Conservation (phyloP, 371 early-diverging fungal species). For the Mucor racemosus region DNA sequence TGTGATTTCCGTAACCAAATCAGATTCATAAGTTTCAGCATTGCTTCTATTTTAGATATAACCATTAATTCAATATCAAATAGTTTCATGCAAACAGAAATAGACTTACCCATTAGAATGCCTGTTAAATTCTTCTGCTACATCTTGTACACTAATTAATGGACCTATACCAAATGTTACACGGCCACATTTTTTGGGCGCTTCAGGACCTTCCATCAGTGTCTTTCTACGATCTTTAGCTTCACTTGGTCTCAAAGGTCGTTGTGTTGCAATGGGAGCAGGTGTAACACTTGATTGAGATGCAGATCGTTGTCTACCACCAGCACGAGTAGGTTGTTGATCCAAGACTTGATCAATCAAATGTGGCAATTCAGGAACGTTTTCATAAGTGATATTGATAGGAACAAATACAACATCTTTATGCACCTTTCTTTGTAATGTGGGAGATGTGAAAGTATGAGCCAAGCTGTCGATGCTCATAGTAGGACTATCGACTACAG, state of each 20-base stretch:
- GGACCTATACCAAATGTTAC: slow-evolving; percentile 49
- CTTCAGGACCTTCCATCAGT: slow-evolving; percentile 25
- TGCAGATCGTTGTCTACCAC: slow-evolving; percentile 15
- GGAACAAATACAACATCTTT: slow-evolving; percentile 52
- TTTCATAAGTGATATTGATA: slow-evolving; percentile 56
- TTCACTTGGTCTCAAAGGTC: slow-evolving; percentile 43
- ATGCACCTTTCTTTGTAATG: slow-evolving; percentile 22
- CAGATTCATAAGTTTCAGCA: slow-evolving; percentile 27
- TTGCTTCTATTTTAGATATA: neutral
- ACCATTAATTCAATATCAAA: neutral
- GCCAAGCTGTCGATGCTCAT: slow-evolving; percentile 41
- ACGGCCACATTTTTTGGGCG: slow-evolving; percentile 39
- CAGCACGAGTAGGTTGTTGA: slow-evolving; percentile 34
- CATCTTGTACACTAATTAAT: slow-evolving; percentile 48
- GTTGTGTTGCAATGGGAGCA: slow-evolving; percentile 4
- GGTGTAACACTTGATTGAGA: neutral
- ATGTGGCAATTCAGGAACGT: slow-evolving; percentile 47
- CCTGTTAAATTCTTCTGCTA: slow-evolving; percentile 31
- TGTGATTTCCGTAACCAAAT: slow-evolving; percentile 35
- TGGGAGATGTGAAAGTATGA: slow-evolving; percentile 1
- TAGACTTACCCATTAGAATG: slow-evolving; percentile 24
- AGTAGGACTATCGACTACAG: slow-evolving; percentile 25
- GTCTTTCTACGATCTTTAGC: slow-evolving; percentile 48
- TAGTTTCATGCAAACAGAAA: neutral
- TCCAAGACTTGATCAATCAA: slow-evolving; percentile 51